Percentiles rank a stretch among this genome's conserved stretches.
Conservation (phyloP, 345 rosid genomes). For the Euclidium syriacum region DNA sequence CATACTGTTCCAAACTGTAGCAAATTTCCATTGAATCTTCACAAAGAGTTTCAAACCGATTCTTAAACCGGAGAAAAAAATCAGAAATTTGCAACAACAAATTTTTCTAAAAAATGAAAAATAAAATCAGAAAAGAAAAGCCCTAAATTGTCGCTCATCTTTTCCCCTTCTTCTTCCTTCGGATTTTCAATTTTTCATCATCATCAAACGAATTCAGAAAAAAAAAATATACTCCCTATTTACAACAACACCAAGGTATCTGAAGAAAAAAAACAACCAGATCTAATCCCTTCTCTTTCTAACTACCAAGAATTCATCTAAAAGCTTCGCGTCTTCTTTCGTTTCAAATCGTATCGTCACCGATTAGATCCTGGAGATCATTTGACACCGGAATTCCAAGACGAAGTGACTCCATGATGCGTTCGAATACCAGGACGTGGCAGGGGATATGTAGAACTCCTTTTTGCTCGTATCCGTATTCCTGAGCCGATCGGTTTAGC, state of each 20-base stretch:
- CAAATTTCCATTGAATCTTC: conserved; percentile 4
- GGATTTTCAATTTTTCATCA: conserved; percentile 8
- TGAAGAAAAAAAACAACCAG: conserved; percentile 12
- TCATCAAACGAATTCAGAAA: conserved; percentile 4
- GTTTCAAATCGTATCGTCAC: conserved; percentile 6
- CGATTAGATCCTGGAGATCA: conserved; percentile 46
- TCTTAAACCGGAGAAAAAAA: conserved; percentile 27
- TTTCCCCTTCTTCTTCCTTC: not conserved
- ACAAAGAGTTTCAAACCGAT: conserved; percentile 25
- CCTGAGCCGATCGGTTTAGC: conserved; percentile 80
- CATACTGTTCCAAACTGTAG: not conserved
- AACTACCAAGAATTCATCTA: conserved; percentile 20
- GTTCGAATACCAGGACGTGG: conserved; percentile 77
- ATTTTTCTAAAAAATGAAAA: not conserved
- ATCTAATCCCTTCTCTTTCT: not conserved
- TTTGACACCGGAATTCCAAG: conserved; percentile 53
- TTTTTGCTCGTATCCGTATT: conserved; percentile 90
- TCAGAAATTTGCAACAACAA: conserved; percentile 17
- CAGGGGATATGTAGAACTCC: conserved; percentile 92
- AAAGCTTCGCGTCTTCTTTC: not conserved
- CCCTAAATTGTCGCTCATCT: conserved; percentile 2
- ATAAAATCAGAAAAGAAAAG: not conserved
- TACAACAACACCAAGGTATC: conserved; percentile 25
- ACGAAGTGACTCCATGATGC: conserved; percentile 74
- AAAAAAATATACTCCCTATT: conserved; percentile 2